A percentile compares a stretch with the other conserved stretches of the same genome.
Evolutionary conservation across 139 green algal species (phyloP).

Genomic region (Nannochloris sp.): DNA sequence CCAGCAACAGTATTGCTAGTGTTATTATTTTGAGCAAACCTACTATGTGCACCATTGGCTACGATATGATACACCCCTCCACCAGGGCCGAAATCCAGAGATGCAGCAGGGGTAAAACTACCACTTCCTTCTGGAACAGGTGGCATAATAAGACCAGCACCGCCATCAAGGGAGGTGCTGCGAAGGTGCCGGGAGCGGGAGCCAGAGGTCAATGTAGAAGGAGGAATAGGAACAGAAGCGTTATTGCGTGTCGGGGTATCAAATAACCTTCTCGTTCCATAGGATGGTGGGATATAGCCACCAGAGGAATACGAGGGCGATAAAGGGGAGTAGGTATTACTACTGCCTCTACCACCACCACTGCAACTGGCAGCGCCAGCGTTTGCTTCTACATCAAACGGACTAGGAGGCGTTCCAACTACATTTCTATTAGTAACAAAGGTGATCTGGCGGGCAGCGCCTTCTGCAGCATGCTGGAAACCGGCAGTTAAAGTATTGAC

Average conservation of each 20-base stretch:
- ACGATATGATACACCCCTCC: background rate
- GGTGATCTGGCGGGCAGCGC: background rate
- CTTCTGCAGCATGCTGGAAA: background rate
- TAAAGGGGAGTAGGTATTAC: too few relatives aligned
- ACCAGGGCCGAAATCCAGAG: background rate
- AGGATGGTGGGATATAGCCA: background rate
- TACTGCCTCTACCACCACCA: too few relatives aligned
- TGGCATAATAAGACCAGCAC: background rate
- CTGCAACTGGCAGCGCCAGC: too few relatives aligned
- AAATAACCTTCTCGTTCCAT: too few relatives aligned
- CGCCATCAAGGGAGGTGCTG: background rate
- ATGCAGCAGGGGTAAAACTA: background rate
- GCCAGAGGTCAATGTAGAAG: too few relatives aligned
- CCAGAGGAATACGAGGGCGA: background rate
- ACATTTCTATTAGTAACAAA: background rate
- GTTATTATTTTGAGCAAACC: too few relatives aligned
- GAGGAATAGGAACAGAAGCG: too few relatives aligned
- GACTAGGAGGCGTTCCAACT: background rate
- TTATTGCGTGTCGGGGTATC: too few relatives aligned
- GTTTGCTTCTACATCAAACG: background rate
- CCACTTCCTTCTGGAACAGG: background rate
- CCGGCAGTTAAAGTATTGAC: background rate
- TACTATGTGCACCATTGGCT: background rate
- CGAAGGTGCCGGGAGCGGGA: background rate
- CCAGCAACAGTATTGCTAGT: too few relatives aligned